Base-by-base conservation (phyloP, 2,329 filamentous ascomycete species). In the Talaromyces marneffei region DNA sequence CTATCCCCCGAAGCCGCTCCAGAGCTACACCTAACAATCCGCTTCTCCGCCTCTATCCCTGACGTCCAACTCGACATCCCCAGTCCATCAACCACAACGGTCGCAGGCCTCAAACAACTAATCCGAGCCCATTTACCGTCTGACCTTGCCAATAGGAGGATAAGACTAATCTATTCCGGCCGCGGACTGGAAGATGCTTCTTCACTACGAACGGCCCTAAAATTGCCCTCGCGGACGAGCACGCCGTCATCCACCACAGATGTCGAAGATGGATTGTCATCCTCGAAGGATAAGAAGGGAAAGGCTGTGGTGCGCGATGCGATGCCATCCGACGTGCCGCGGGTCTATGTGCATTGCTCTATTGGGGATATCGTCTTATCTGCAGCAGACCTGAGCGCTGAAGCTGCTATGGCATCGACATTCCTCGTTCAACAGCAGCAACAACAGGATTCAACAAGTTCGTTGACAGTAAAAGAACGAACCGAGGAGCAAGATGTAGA, bases 331-430 rank as follows among this genome's bases (percentile, higher is more conserved):
- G 78, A 80, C 14, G 64, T 66, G 25, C 79, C 80, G 39, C 83
- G 88, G 48, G 84, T 96, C 69, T 97, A 96, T 74, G 88, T 97
- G 64, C 95, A 96, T 79, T 97, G 93, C 81, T 93, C 91, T 65
- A 90, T 97, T 62, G 92, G 92, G 59, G 83, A 87, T 60, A 87
- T 90, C 73, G 80, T 84, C 27, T 82, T 97, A 12, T 84, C 88
- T 0, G 72, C 83, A 12, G 71, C 80, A 0, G 91, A 96, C 62
- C 83, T 97, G 23, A 82, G 81, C 1, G 82, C 80, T 14, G 92
- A 96, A 78, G 82, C 83, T 2, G 64, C 64, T 10, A 59, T 70
- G n/a, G 67, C 73, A 3, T 71, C 73, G 9, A 75, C 70, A 3
- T 39, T 70, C 1, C 66, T 52, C 6, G 40, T 62, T 14, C 61